Evolutionary conservation across 192 early-diverging fungal genomes (phyloP).

Genomic region (Linderina pennispora): DNA sequence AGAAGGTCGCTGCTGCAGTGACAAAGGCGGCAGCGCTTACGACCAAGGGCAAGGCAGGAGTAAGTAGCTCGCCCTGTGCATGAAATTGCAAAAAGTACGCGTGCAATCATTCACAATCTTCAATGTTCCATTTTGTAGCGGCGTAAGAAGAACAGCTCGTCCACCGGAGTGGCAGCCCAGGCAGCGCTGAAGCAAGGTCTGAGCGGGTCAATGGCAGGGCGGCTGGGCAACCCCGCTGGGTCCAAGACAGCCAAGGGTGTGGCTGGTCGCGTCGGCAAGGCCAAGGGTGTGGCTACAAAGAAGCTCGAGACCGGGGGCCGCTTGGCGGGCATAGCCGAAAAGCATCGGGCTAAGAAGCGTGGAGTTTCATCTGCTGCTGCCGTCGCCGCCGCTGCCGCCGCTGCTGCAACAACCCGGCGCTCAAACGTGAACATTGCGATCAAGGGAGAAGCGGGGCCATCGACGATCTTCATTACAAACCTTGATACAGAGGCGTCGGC

Average conservation of each 20-base stretch:
- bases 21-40: too few species aligned
- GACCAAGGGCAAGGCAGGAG: background rate
- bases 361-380: too few species aligned
- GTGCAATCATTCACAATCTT: too few species aligned
- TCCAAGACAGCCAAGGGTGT: background rate
- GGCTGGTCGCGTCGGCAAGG: slow-evolving; percentile 7
- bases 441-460: slow-evolving; percentile 38
- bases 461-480: slow-evolving; percentile 41
- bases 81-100: background rate
- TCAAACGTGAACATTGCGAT: slow-evolving; percentile 19
- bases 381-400: too few species aligned
- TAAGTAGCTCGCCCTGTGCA: background rate
- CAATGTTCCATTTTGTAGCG: slow-evolving; percentile 15
- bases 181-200: background rate
- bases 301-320: slow-evolving; percentile 8
- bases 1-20: background rate
- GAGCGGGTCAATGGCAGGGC: slow-evolving; percentile 9
- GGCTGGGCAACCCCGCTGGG: slow-evolving; percentile 8
- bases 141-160: slow-evolving; percentile 23
- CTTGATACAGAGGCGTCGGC: slow-evolving; percentile 42
- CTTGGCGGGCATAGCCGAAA: slow-evolving; percentile 12
- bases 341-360: too few species aligned
- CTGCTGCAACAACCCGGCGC: too few species aligned
- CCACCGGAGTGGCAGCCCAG: background rate
- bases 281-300: background rate